phyloP scores from a whole-genome alignment of 768 basidiomycete genomes.

The Agaricus blazei region DNA sequence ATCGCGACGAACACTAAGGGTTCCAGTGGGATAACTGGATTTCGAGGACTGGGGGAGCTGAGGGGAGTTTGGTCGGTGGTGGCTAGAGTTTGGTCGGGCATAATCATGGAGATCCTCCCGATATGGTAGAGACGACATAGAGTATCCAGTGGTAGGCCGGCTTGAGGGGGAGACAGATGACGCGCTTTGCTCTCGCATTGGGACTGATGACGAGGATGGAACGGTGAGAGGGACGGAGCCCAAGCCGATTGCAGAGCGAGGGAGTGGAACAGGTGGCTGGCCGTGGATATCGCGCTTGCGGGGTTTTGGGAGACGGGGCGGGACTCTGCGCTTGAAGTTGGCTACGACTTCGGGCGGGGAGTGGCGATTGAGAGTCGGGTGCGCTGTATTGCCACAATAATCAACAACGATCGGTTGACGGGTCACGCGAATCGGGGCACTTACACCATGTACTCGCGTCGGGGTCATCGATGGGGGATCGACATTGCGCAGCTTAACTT shows the following conservation, averaged over 20 bases:
- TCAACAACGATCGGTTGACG: constrained; percentile 7
- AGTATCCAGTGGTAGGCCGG: constrained; percentile 85
- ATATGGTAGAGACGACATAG: constrained; percentile 73
- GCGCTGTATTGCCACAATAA: constrained; percentile 43
- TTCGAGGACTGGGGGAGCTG: constrained; percentile 68
- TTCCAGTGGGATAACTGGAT: constrained; percentile 44
- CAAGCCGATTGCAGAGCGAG: constrained; percentile 71
- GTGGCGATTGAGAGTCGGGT: constrained; percentile 86
- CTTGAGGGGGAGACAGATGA: constrained; percentile 81
- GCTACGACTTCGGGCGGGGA: constrained; percentile 88
- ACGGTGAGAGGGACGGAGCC: constrained; percentile 63
- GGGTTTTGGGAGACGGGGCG: constrained; percentile 86
- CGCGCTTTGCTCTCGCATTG: constrained; percentile 62
- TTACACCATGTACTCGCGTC: constrained; percentile 97
- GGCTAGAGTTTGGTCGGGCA: constrained; percentile 69
- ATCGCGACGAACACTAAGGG: constrained; percentile 65
- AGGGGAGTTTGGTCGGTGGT: constrained; percentile 67
- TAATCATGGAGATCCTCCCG: constrained; percentile 60
- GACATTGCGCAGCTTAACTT: constrained; percentile 92
- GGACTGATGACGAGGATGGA: constrained; percentile 59
- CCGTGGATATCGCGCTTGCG: constrained; percentile 75
- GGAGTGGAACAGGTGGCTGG: constrained; percentile 64
- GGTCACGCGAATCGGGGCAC: constrained; percentile 27
- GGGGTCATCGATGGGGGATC: constrained; percentile 92
- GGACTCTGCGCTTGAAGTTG: constrained; percentile 93